These are phyloP conservation scores for Anthoceros angustus DNA, from an alignment of 225 moss, liverwort and hornwort genomes.

Conservation along the genomic window DNA sequence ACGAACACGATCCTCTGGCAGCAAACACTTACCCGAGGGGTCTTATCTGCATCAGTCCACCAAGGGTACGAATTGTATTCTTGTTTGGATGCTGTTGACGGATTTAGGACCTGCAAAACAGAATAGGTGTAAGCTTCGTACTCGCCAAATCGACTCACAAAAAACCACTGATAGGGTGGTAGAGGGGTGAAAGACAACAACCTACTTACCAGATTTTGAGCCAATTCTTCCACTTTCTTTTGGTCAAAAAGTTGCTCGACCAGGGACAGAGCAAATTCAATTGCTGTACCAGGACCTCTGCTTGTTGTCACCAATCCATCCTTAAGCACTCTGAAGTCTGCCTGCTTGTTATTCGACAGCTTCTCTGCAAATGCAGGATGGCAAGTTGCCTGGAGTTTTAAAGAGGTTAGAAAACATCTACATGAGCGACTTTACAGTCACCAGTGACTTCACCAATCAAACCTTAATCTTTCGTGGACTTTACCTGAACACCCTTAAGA, in stretches of 20 bases:
- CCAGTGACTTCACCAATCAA: too few relatives aligned
- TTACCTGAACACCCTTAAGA: constrained; percentile 44
- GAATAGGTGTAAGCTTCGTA: too few relatives aligned
- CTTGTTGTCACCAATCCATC: constrained; percentile 66
- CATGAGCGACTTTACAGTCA: too few relatives aligned
- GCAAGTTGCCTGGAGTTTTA: constrained; percentile 41
- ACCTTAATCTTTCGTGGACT: neutral
- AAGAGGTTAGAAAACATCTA: too few relatives aligned
- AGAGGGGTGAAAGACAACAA: neutral
- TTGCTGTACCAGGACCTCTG: constrained; percentile 55
- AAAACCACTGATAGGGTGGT: too few relatives aligned
- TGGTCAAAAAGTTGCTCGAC: constrained; percentile 76
- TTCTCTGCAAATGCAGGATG: constrained; percentile 52
- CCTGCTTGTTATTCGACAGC: constrained; percentile 32
- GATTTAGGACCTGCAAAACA: constrained; percentile 14
- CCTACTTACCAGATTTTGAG: constrained; percentile 36
- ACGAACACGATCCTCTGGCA: neutral
- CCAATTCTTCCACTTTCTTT: constrained; percentile 33
- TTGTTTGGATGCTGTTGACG: constrained; percentile 8
- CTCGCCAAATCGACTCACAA: too few relatives aligned
- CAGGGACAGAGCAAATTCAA: constrained; percentile 71
- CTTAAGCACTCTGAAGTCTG: constrained; percentile 44
- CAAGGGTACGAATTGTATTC: constrained; percentile 25
- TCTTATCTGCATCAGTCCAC: constrained; percentile 10
- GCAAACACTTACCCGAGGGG: constrained; percentile 18